phyloP scores from a whole-genome alignment of 1,284 basidiomycete species.

The Inonotus obliquus region DNA sequence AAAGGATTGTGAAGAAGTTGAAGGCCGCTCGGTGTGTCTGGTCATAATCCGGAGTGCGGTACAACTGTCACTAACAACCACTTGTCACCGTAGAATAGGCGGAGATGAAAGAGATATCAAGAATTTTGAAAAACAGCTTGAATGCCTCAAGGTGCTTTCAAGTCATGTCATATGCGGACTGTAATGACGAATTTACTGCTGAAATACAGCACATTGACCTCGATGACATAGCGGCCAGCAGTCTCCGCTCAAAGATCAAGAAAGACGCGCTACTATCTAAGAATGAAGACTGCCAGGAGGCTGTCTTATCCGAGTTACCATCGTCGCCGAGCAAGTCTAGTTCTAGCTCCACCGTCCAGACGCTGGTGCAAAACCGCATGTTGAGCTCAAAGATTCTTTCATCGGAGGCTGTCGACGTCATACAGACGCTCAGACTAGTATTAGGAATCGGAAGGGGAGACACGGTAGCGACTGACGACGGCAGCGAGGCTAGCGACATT shows the following conservation, averaged over 20 bases:
- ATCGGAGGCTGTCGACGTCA: slow-evolving; percentile 47
- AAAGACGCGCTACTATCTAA: slow-evolving; percentile 61
- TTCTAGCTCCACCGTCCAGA: slow-evolving; percentile 33
- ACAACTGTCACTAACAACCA: neutral
- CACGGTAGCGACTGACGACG: slow-evolving; percentile 22
- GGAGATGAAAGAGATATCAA: slow-evolving; percentile 31
- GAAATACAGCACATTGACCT: slow-evolving; percentile 50
- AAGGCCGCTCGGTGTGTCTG: slow-evolving; percentile 60
- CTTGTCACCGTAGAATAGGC: slow-evolving; percentile 35
- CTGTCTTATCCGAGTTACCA: slow-evolving; percentile 40
- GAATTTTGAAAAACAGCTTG: slow-evolving; percentile 63
- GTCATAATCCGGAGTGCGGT: neutral
- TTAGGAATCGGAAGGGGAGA: slow-evolving; percentile 33
- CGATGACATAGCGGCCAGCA: slow-evolving; percentile 55
- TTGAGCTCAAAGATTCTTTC: slow-evolving; percentile 76
- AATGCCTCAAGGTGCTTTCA: slow-evolving; percentile 54
- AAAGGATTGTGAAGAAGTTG: slow-evolving; percentile 80
- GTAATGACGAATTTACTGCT: slow-evolving; percentile 2
- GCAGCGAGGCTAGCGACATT: slow-evolving; percentile 19
- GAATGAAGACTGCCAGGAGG: slow-evolving; percentile 41
- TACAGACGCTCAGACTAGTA: slow-evolving; percentile 46
- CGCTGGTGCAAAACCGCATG: slow-evolving; percentile 69
- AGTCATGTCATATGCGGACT: neutral
- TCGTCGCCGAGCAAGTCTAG: slow-evolving; percentile 22
- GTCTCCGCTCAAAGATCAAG: slow-evolving; percentile 65